phyloP scores from a whole-genome alignment of 768 basidiomycete genomes.

The Termitomyces sp. region DNA sequence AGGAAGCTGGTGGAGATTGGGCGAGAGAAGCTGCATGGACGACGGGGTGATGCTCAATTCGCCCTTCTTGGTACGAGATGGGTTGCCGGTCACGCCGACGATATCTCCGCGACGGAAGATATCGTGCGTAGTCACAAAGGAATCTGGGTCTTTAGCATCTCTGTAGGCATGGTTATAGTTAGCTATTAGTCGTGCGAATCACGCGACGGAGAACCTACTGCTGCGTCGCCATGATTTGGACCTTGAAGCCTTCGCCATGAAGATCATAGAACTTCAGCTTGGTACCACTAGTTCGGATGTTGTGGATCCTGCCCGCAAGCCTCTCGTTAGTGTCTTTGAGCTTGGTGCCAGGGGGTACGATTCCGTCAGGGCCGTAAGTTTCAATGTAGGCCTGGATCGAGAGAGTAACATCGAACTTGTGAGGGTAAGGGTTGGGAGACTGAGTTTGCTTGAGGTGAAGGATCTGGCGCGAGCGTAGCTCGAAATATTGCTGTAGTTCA shows the following conservation, averaged over 20 bases:
- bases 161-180: conserved; percentile 24
- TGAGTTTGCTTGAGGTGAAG: conserved; percentile 79
- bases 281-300: conserved; percentile 73
- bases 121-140: conserved; percentile 71
- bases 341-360: conserved; percentile 62
- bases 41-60: conserved; percentile 87
- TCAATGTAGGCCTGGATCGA: conserved; percentile 73
- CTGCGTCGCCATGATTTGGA: conserved; percentile 91
- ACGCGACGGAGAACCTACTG: conserved; percentile 45
- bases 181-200: neutral
- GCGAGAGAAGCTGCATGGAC: conserved; percentile 82
- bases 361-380: conserved; percentile 67
- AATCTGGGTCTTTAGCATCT: conserved; percentile 56
- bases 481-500: conserved; percentile 87
- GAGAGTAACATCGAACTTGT: conserved; percentile 91
- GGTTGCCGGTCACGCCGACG: conserved; percentile 85
- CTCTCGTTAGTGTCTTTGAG: conserved; percentile 51
- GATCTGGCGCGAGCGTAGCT: conserved; percentile 86
- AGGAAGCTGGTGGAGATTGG: conserved; percentile 94
- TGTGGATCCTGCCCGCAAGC: conserved; percentile 89
- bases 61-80: conserved; percentile 91
- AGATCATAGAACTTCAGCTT: conserved; percentile 95
- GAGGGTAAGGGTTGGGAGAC: conserved; percentile 92
- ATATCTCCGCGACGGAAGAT: conserved; percentile 94
- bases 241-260: conserved; percentile 85